Evolutionary conservation across 345 rosid genomes (phyloP).

Genomic region (Citropsis articulata): DNA sequence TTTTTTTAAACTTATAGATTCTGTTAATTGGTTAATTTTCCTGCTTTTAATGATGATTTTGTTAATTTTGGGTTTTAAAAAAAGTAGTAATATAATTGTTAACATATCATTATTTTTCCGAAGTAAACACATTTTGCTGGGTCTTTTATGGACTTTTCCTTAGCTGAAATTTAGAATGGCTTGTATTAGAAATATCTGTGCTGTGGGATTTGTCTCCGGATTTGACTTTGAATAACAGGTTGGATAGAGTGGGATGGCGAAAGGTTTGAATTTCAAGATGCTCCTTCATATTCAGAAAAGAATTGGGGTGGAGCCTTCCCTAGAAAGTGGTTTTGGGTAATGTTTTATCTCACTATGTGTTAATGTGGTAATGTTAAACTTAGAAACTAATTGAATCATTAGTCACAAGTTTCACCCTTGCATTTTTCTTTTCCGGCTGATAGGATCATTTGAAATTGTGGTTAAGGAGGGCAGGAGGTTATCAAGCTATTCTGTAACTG

Average conservation of each 20-base stretch:
- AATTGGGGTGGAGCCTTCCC: conserved; percentile 99
- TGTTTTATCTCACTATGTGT: conserved; percentile 17
- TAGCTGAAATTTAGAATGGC: conserved; percentile 12
- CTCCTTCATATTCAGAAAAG: conserved; percentile 96
- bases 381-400: conserved; percentile 1
- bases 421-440: neutral
- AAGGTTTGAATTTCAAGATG: conserved; percentile 81
- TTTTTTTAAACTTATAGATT: conserved; percentile 8
- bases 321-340: conserved; percentile 99
- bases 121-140: neutral
- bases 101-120: neutral
- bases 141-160: neutral
- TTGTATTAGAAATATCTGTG: conserved; percentile 3
- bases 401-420: neutral
- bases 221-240: conserved; percentile 42
- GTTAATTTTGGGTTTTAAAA: neutral
- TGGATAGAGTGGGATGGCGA: conserved; percentile 99
- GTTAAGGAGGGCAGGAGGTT: neutral
- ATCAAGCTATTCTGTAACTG: neutral
- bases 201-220: neutral
- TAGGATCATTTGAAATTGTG: neutral
- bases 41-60: neutral
- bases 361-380: conserved; percentile 16
- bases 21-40: neutral
- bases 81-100: neutral